Percentiles rank a stretch among this genome's conserved stretches.
phyloP scores from a whole-genome alignment of 345 rosid species.

The Salix caprea region DNA sequence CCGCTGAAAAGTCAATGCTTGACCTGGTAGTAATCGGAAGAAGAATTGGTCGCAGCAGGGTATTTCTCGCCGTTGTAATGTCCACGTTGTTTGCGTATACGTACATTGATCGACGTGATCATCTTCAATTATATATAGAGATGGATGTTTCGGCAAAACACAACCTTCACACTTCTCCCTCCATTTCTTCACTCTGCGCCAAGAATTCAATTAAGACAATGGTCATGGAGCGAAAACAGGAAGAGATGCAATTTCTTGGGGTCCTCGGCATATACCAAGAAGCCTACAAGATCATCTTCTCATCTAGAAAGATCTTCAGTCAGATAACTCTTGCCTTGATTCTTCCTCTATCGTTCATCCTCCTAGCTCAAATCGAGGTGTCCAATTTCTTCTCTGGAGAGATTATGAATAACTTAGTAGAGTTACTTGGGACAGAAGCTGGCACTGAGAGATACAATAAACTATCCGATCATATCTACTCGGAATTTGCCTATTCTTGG shows the following conservation, averaged over 20 bases:
- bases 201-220: not conserved
- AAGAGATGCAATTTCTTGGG: conserved; percentile 56
- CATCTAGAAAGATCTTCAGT: conserved; percentile 46
- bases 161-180: not conserved
- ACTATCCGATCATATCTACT: conserved; percentile 24
- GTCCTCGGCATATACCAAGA: conserved; percentile 39
- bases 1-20: too few species aligned
- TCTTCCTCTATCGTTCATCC: conserved; percentile 54
- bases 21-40: too few species aligned
- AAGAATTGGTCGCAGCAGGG: too few species aligned
- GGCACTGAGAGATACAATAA: conserved; percentile 21
- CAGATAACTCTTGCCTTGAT: conserved; percentile 43
- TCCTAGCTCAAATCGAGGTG: conserved; percentile 40
- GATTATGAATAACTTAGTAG: conserved; percentile 18
- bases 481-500: conserved; percentile 23
- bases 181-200: not conserved
- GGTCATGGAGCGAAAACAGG: conserved; percentile 53
- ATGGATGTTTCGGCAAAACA: too few species aligned
- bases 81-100: too few species aligned
- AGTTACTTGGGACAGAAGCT: conserved; percentile 17
- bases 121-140: too few species aligned
- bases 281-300: conserved; percentile 38
- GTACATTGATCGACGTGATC: too few species aligned
- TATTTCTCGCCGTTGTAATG: too few species aligned
- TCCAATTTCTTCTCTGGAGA: conserved; percentile 23